These are phyloP conservation scores for Prunus persica DNA, from an alignment of 306 rosid species.

Conservation along the genomic window Prunus_persica_NCBIv2 NC_034016.1:2181501-2182000, in stretches of 20 bases:
- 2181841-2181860: conserved; percentile 86
- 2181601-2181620: neutral
- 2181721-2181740: conserved; percentile 89
- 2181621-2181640: neutral
- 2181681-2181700: conserved; percentile 8
- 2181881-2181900: conserved; percentile 85
- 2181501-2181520: no score
- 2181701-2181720: conserved; percentile 74
- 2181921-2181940: conserved; percentile 76
- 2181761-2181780: conserved; percentile 88
- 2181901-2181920: conserved; percentile 79
- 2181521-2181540: no score
- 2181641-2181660: neutral
- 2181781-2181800: conserved; percentile 97
- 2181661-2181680: no score
- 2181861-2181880: conserved; percentile 82
- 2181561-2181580: neutral
- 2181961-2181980: conserved; percentile 70
- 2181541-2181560: no score
- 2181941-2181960: conserved; percentile 57
- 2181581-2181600: neutral
- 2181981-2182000: conserved; percentile 88
- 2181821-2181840: conserved; percentile 94
- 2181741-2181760: conserved; percentile 74
- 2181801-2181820: conserved; percentile 98